Percentiles rank a stretch among this genome's conserved stretches.
Conservation (phyloP, 2,329 filamentous ascomycete genomes). For the Pseudonectria foliicola region DNA sequence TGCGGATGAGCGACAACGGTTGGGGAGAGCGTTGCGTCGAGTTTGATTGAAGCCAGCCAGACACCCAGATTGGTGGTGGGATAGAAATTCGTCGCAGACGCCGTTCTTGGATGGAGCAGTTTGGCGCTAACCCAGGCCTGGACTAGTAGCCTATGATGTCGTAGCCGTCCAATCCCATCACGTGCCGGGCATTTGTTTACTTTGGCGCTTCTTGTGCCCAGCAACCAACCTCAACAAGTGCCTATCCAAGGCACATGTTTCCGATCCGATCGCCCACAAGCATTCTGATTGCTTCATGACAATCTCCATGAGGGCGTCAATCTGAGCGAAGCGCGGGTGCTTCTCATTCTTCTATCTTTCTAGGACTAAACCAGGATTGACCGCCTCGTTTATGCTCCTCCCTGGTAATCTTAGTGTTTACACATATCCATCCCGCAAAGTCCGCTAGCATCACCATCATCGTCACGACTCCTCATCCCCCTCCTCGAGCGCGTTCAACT, state of each 20-base stretch:
- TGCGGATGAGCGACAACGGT: no score
- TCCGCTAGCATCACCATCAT: constrained; percentile 5
- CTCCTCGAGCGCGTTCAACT: constrained; percentile 19
- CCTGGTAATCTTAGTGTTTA: constrained; percentile 16
- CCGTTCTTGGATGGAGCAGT: background rate
- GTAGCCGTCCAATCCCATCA: constrained; percentile 6
- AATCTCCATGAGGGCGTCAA: constrained; percentile 19
- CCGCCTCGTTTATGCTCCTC: constrained; percentile 4
- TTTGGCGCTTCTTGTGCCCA: constrained; percentile 13
- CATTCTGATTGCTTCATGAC: constrained; percentile 17
- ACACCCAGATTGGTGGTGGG: no score
- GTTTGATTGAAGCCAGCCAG: no score
- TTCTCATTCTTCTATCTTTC: constrained; percentile 16
- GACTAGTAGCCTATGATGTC: constrained; percentile 7
- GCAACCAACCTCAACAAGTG: constrained; percentile 21
- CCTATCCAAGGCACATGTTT: constrained; percentile 11
- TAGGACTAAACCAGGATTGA: constrained; percentile 1
- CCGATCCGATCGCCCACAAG: constrained; percentile 6
- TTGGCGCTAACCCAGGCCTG: constrained; percentile 7
- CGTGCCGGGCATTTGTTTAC: constrained; percentile 23
- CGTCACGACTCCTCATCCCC: constrained; percentile 6
- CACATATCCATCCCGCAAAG: background rate
- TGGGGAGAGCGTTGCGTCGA: no score
- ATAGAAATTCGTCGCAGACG: no score
- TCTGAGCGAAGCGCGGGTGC: constrained; percentile 15